Conservation (phyloP, 306 rosid genomes). For the cucumber (Cucumis sativus) region DNA sequence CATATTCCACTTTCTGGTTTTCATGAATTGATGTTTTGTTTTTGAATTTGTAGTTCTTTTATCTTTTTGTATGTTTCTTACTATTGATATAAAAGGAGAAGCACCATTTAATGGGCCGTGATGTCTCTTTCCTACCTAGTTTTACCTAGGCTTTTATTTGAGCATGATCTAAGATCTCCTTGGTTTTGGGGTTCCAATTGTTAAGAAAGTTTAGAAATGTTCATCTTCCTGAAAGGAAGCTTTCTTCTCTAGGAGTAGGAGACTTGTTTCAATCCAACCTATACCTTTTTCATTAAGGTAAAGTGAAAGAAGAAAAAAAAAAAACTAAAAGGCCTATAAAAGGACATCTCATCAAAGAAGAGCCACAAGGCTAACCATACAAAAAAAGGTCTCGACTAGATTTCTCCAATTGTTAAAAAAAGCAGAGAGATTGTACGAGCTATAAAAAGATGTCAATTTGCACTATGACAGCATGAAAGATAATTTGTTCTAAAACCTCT, state of each 20-base stretch:
- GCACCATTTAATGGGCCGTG: background rate
- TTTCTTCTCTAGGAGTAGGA: background rate
- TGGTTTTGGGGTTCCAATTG: background rate
- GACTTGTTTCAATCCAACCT: background rate
- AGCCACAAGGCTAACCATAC: background rate
- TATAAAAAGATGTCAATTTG: no score
- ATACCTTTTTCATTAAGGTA: background rate
- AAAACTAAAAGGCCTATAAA: background rate
- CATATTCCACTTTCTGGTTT: constrained; percentile 18
- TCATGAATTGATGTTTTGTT: background rate
- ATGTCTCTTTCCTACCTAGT: background rate
- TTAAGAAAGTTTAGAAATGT: background rate
- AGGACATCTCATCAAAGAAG: background rate
- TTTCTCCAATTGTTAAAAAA: no score
- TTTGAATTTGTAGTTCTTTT: background rate
- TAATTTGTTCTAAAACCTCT: no score
- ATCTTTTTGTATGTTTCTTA: background rate
- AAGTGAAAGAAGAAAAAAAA: background rate
- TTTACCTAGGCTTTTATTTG: background rate
- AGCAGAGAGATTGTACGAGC: no score
- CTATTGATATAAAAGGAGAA: background rate
- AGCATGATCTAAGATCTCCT: background rate
- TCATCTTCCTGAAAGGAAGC: background rate
- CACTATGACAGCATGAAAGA: no score
- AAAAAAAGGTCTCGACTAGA: background rate